A percentile compares a stretch with the other conserved stretches of the same genome.
These are phyloP conservation scores for Lentinula sp. DNA, from an alignment of 768 basidiomycete species.

Conservation along the genomic window DNA sequence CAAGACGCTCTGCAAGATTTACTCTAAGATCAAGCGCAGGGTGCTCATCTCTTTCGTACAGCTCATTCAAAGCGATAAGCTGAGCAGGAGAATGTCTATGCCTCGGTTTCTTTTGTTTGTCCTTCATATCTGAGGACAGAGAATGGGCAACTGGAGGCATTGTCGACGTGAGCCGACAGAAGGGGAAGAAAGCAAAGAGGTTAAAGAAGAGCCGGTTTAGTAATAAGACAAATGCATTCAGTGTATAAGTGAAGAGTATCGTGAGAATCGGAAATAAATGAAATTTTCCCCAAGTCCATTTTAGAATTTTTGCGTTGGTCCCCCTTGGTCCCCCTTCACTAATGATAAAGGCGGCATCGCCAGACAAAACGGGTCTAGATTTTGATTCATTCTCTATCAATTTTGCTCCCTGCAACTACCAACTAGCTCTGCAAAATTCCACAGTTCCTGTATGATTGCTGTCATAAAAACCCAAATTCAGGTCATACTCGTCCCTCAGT, in stretches of 20 bases:
- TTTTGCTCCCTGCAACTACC: too few species aligned
- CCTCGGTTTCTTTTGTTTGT: slow-evolving; percentile 68
- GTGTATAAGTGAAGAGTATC: neutral
- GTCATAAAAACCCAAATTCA: neutral
- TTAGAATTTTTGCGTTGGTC: neutral
- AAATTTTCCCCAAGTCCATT: neutral
- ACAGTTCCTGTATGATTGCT: neutral
- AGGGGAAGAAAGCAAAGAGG: slow-evolving; percentile 3
- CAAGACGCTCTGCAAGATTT: slow-evolving; percentile 62
- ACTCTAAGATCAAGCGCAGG: slow-evolving; percentile 64
- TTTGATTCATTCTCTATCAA: too few species aligned
- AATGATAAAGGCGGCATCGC: neutral
- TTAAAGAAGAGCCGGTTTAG: slow-evolving; percentile 6
- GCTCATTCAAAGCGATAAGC: slow-evolving; percentile 69
- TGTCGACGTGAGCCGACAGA: slow-evolving; percentile 8
- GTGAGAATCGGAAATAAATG: neutral
- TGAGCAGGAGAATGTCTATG: slow-evolving; percentile 71
- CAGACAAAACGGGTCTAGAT: neutral
- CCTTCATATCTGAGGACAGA: slow-evolving; percentile 22
- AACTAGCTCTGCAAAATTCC: too few species aligned
- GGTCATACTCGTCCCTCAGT: neutral
- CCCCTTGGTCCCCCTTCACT: neutral
- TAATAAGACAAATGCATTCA: neutral
- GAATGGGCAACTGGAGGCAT: slow-evolving; percentile 21
- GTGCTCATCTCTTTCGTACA: slow-evolving; percentile 73